Conservation (phyloP, 768 basidiomycete genomes). For the Cubamyces sp. region DNA sequence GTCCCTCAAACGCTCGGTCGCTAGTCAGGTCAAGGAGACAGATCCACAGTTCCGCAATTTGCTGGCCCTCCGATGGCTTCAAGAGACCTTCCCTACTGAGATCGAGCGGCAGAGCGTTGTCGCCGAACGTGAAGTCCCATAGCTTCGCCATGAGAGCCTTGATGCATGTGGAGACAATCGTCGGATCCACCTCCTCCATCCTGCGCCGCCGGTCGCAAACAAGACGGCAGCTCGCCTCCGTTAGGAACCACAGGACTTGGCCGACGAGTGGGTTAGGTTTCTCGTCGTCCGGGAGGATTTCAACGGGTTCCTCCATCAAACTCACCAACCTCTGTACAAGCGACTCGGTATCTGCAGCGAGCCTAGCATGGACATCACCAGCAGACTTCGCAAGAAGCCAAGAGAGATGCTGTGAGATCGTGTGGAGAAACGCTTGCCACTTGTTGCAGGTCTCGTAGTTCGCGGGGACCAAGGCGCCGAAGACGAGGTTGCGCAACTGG, state of each 20-base stretch:
- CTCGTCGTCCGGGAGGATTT: slow-evolving; percentile 31
- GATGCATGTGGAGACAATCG: slow-evolving; percentile 37
- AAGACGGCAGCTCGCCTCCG: slow-evolving; percentile 58
- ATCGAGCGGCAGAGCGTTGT: slow-evolving; percentile 45
- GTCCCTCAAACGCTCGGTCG: slow-evolving; percentile 2
- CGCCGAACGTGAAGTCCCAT: slow-evolving; percentile 54
- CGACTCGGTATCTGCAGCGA: slow-evolving; percentile 42
- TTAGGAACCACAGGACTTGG: slow-evolving; percentile 61
- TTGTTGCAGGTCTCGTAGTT: slow-evolving; percentile 13
- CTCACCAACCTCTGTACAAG: slow-evolving; percentile 38
- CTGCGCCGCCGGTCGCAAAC: slow-evolving; percentile 33
- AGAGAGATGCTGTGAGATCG: slow-evolving; percentile 47
- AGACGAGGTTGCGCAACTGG: slow-evolving; percentile 7
- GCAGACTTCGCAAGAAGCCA: slow-evolving; percentile 44
- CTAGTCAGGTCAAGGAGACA: slow-evolving; percentile 60
- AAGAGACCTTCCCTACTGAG: slow-evolving; percentile 38
- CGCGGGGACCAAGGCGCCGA: background rate
- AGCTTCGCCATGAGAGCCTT: slow-evolving; percentile 44
- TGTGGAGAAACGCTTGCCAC: slow-evolving; percentile 29
- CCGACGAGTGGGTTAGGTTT: slow-evolving; percentile 46
- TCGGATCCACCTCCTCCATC: slow-evolving; percentile 15
- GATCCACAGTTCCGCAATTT: slow-evolving; percentile 72
- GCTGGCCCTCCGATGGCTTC: slow-evolving; percentile 37
- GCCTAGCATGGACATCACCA: slow-evolving; percentile 36
- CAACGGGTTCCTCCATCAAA: slow-evolving; percentile 42